A percentile compares a stretch with the other conserved stretches of the same genome.
phyloP scores from a whole-genome alignment of 73 alveolate species.

The Diophrys appendiculata region DNA sequence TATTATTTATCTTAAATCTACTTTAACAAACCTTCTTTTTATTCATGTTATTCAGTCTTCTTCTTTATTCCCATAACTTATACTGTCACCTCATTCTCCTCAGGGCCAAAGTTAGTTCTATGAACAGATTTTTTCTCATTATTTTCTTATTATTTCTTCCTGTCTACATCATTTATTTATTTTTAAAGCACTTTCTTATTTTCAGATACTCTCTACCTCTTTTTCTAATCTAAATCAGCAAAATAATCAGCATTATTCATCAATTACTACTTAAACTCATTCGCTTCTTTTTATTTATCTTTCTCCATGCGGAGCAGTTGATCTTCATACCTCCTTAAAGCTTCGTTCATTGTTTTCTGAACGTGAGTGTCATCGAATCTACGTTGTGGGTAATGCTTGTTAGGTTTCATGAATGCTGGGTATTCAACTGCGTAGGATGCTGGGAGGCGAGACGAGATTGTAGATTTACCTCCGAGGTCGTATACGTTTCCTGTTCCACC shows the following conservation, averaged over 20 bases:
- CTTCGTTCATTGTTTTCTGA: slow-evolving; percentile 40
- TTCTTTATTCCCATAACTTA: not conserved
- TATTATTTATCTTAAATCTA: not conserved
- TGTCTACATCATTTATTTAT: not conserved
- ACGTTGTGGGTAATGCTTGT: slow-evolving; percentile 48
- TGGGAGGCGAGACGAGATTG: not conserved
- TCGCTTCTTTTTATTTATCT: not conserved
- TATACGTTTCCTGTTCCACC: not conserved
- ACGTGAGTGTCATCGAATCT: slow-evolving; percentile 47
- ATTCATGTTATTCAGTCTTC: not conserved
- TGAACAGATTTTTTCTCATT: not conserved
- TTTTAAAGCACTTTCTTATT: not conserved
- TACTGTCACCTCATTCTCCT: slow-evolving; percentile 19
- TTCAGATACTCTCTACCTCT: not conserved
- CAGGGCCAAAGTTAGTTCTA: slow-evolving; percentile 52
- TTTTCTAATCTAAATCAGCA: not conserved
- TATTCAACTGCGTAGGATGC: slow-evolving; percentile 1
- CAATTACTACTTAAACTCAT: not conserved
- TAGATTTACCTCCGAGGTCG: not conserved
- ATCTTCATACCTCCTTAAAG: slow-evolving; percentile 37
- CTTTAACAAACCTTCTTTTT: not conserved
- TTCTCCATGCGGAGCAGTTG: slow-evolving; percentile 22
- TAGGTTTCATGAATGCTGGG: slow-evolving; percentile 54
- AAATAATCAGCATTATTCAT: not conserved
- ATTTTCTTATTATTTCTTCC: not conserved